Percentiles rank a stretch among this genome's conserved stretches.
These are phyloP conservation scores for Yarrowia bubula DNA, from an alignment of 805 yeast species.

Conservation along the genomic window DNA sequence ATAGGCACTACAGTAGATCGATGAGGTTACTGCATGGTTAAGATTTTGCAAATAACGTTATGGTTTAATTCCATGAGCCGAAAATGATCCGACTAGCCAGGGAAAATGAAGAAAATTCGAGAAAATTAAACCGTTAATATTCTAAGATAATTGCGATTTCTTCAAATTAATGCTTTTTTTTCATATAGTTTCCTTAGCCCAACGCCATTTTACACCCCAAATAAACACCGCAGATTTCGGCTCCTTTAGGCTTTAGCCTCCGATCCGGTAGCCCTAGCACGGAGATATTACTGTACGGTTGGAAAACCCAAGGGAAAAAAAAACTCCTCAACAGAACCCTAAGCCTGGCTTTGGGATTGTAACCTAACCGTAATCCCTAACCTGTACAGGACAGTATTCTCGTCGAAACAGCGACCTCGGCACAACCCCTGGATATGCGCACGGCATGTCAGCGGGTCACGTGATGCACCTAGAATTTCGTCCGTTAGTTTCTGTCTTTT, in stretches of 20 bases:
- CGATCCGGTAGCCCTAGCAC: constrained; percentile 7
- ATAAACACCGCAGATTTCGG: too few relatives aligned
- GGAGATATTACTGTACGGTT: not conserved
- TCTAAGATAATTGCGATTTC: too few relatives aligned
- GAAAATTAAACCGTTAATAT: too few relatives aligned
- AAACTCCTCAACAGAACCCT: not conserved
- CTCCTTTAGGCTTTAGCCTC: not conserved
- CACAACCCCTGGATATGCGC: too few relatives aligned
- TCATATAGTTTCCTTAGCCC: too few relatives aligned
- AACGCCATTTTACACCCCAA: too few relatives aligned
- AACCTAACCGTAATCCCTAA: not conserved
- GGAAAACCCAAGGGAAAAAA: not conserved
- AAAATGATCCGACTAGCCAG: not conserved
- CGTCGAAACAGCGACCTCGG: too few relatives aligned
- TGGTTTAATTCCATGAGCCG: constrained; percentile 7
- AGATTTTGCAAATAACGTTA: not conserved
- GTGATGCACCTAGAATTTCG: too few relatives aligned
- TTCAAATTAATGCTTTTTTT: too few relatives aligned
- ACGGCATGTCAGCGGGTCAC: too few relatives aligned
- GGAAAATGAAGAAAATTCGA: too few relatives aligned
- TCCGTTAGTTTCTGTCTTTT: not conserved
- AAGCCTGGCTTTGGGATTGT: not conserved
- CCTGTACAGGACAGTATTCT: not conserved
- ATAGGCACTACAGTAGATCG: constrained; percentile 1
- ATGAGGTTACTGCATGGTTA: not conserved